Base-by-base conservation (phyloP, 352 stramenopile species). In the Phytophthora pisi region DNA sequence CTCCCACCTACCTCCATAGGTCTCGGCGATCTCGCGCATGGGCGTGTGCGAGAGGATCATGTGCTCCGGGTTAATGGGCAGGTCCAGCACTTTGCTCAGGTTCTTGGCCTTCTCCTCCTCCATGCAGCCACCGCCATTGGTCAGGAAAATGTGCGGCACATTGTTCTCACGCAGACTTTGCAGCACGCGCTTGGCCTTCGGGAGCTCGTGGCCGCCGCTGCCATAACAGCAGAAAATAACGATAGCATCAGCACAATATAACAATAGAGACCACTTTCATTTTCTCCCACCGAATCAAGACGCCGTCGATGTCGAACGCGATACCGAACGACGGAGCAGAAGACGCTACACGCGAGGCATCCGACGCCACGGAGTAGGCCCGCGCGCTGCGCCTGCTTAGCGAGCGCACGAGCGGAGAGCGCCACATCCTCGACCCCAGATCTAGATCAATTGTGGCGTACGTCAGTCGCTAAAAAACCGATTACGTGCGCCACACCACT, bases 231-330 rank as follows among this genome's bases (percentile, higher is more conserved):
- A 57, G 23, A 10, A 13, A 51, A 61, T 45, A 11, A 43, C 34
- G 9, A 60, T 36, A 38, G 26, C 34, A 55, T 61, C 13, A 57
- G 30, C 38, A 30, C 55, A 57, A 42, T 43, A 50, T 34, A 38
- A 56, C 57, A 15, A 18, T 38, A 36, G 34, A 23, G 1, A 59
- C 42, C 42, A 18, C 49, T 54, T 15, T 46, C 46, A 47, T 28
- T 16, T 51, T 43, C 36, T 18, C 51, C 18, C 36, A 93, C 88
- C 92, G 84, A 51, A 98, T 90, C 42, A 98, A 77, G 11, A 98
- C 92, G 57, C 92, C 92, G 46, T 98, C 92, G 43, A 98, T 97
- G 66, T 98, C 92, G 64, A 97, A 97, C 5, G 90, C 91, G 42
- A 97, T 89, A 40, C 88, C 89, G 42, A 95, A 94, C 24, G 81